phyloP scores from a whole-genome alignment of 2,329 filamentous ascomycete genomes.

The Elsinoe necatrix region DNA sequence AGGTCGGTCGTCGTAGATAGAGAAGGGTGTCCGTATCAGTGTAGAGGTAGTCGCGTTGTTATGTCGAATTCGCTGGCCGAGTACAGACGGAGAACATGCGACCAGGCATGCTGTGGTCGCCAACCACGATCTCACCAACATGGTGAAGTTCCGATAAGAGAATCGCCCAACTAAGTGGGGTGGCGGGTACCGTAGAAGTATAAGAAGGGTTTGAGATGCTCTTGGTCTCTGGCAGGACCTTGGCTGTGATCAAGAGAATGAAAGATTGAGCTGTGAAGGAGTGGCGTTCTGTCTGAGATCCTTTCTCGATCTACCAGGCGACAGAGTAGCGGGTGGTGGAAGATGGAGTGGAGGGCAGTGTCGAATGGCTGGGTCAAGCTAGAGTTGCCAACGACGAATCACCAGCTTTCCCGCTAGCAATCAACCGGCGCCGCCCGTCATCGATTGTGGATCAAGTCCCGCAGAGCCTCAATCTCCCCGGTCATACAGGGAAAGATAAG shows the following conservation, averaged over 20 bases:
- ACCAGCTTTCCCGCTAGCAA: slow-evolving; percentile 5
- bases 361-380: slow-evolving; percentile 3
- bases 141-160: slow-evolving; percentile 8
- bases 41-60: slow-evolving; percentile 24
- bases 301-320: neutral
- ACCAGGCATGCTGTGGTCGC: neutral
- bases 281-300: slow-evolving; percentile 1
- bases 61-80: slow-evolving; percentile 10
- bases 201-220: neutral
- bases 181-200: neutral
- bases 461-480: slow-evolving; percentile 10
- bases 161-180: neutral
- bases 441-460: neutral
- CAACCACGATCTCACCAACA: slow-evolving; percentile 11
- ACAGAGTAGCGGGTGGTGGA: neutral
- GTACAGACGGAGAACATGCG: neutral
- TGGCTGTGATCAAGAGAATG: neutral
- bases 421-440: slow-evolving; percentile 4
- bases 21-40: slow-evolving; percentile 52
- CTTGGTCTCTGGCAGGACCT: neutral
- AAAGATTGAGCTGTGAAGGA: neutral
- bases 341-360: slow-evolving; percentile 2
- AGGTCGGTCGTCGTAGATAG: slow-evolving; percentile 64
- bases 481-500: neutral
- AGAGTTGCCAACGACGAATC: slow-evolving; percentile 10